phyloP scores from a whole-genome alignment of 345 rosid genomes.

The Ceriops tagal region DNA sequence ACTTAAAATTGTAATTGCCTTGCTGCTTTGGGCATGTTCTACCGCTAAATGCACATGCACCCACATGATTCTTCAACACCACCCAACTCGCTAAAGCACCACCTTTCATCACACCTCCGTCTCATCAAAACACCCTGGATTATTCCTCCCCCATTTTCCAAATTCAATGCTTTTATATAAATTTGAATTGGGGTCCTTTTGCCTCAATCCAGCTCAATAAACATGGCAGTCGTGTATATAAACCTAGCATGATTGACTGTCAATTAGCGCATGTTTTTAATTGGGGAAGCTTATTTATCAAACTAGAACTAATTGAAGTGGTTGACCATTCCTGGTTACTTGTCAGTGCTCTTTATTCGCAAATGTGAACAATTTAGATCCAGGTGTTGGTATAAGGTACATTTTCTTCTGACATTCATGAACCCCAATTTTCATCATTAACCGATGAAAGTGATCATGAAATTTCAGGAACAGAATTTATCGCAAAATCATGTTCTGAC shows the following conservation, averaged over 20 bases:
- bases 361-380: constrained; percentile 29
- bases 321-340: neutral
- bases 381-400: constrained; percentile 37
- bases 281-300: constrained; percentile 22
- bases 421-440: constrained; percentile 24
- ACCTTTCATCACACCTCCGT: constrained; percentile 21
- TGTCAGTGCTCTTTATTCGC: constrained; percentile 7
- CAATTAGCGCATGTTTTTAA: constrained; percentile 34
- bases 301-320: constrained; percentile 9
- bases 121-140: constrained; percentile 72
- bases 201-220: constrained; percentile 40
- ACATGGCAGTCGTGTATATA: constrained; percentile 11
- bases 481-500: constrained; percentile 33
- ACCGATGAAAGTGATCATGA: constrained; percentile 9
- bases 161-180: constrained; percentile 39
- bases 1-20: constrained; percentile 18
- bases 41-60: constrained; percentile 79
- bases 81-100: constrained; percentile 25
- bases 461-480: neutral
- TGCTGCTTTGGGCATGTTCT: constrained; percentile 57
- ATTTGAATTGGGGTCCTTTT: constrained; percentile 14
- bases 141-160: constrained; percentile 51
- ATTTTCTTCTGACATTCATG: constrained; percentile 50
- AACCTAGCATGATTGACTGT: constrained; percentile 14
- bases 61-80: constrained; percentile 68